Evolutionary conservation across 2,329 filamentous ascomycete species (phyloP).

Genomic region (Bipolaris sorokiniana): DNA sequence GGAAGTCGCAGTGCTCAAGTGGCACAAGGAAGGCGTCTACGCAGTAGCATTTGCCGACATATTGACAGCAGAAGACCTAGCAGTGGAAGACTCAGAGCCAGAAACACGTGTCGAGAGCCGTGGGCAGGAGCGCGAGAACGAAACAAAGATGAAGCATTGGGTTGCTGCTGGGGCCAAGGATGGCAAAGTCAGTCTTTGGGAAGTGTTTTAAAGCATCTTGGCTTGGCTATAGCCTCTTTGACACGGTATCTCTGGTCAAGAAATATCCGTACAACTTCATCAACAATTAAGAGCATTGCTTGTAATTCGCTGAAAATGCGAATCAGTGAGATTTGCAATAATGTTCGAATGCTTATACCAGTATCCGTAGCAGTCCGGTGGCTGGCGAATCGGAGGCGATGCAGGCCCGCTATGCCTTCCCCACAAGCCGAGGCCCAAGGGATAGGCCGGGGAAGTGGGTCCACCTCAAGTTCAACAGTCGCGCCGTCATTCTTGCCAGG

Average conservation of each 20-base stretch:
- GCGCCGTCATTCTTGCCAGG: conserved; percentile 9
- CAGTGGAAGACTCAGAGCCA: not conserved
- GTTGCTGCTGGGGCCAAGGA: conserved; percentile 90
- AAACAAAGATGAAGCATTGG: conserved; percentile 78
- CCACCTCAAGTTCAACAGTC: conserved; percentile 8
- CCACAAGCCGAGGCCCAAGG: conserved; percentile 27
- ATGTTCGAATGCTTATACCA: too few species aligned
- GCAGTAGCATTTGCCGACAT: conserved; percentile 72
- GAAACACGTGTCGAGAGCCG: not conserved
- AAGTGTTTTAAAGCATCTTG: conserved; percentile 68
- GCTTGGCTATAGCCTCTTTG: too few species aligned
- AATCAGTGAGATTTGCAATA: not conserved
- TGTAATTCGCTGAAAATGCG: too few species aligned
- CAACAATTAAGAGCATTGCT: too few species aligned
- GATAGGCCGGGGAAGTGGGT: conserved; percentile 21
- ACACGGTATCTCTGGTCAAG: too few species aligned
- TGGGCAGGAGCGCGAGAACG: conserved; percentile 42
- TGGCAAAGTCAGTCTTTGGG: conserved; percentile 94
- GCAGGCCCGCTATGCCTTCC: conserved; percentile 18
- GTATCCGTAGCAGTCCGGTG: not conserved
- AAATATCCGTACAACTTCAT: too few species aligned
- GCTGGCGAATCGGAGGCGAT: conserved; percentile 13
- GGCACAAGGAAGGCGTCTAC: conserved; percentile 90
- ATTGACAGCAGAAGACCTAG: conserved; percentile 18
- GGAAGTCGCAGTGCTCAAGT: conserved; percentile 90